Base-by-base conservation (phyloP, 129 eudicot genomes). In the Saposhnikovia divaricata region DNA sequence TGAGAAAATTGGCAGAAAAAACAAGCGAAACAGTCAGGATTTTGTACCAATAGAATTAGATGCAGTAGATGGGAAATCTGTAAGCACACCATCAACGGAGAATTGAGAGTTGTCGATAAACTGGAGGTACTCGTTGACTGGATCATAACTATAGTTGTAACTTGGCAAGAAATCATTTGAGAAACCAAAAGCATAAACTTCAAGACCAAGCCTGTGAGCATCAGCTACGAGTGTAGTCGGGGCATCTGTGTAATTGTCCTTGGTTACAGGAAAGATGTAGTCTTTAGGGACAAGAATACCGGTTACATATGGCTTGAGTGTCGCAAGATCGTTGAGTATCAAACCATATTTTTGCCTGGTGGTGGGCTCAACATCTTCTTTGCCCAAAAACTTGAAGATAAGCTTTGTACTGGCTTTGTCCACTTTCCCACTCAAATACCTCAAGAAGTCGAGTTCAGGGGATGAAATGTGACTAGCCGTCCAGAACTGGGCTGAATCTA, bases 131-230 rank as follows among this genome's bases (percentile, higher is more conserved):
- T 96, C 98, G 10, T 78, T 70, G 2, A 85, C 71, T 0, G 99
- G 98, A 79, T 96, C 98, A 75, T 89, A 96, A 81, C 99, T 96
- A 37, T 88, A 96, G 81, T 90, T 96, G 82, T 92, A 96, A 82
- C 92, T 88, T 10, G 86, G 12, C 21, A 66, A 76, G 57, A 28
- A 40, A 72, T 96, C 99, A 18, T 94, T 92, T 74, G 93, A 86
- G 82, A 96, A 96, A 38, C 92, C 96, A 16, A 76, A 83, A 23
- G 92, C 93, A 78, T 81, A 92, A 1, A 96, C 96, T 74, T 85
- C 85, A 50, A 96, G 89, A 27, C 98, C 98, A 80, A 66, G 82
- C 81, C 75, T 91, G 80, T 96, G 99, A 42, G 98, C 96, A 83
- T 96, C 98, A 5, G 81, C 79, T 4, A 96, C 99, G 0, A 96